Conservation (phyloP, 2,329 filamentous ascomycete genomes). For the Colletotrichum plurivorum region DNA sequence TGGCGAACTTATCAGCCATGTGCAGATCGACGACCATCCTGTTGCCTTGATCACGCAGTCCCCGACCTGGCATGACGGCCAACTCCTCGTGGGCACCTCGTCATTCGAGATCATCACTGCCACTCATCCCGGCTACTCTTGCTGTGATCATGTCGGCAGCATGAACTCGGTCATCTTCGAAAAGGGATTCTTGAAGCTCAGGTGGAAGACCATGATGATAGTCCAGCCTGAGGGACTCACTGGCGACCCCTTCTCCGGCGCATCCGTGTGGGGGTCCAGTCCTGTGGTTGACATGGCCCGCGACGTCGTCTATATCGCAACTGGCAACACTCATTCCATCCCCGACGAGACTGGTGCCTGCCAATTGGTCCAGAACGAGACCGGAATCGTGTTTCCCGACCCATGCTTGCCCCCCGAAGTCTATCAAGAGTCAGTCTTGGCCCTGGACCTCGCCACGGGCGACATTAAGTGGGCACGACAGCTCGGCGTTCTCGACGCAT, state of each 20-base stretch:
- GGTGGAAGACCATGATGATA: constrained; percentile 5
- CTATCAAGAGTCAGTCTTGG: constrained; percentile 1
- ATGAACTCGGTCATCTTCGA: constrained; percentile 3
- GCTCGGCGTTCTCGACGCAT: neutral
- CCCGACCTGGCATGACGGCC: neutral
- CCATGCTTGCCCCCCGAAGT: neutral
- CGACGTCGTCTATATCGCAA: neutral
- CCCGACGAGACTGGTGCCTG: constrained; percentile 6
- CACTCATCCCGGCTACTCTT: neutral
- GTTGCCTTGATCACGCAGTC: neutral
- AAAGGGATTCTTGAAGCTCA: neutral
- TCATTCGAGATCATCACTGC: neutral
- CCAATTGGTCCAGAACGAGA: neutral
- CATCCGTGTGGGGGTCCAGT: neutral
- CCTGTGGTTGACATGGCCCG: neutral
- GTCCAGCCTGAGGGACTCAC: neutral
- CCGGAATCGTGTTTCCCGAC: neutral
- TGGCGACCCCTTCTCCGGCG: neutral
- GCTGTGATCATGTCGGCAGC: constrained; percentile 5
- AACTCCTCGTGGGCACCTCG: neutral
- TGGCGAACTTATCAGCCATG: neutral
- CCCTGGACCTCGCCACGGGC: neutral
- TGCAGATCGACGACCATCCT: neutral
- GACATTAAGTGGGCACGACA: constrained; percentile 1
- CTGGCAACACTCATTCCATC: neutral